These are phyloP conservation scores for Fraxinus latifolia DNA, from an alignment of 305 asterid genomes.

Conservation along the genomic window DNA sequence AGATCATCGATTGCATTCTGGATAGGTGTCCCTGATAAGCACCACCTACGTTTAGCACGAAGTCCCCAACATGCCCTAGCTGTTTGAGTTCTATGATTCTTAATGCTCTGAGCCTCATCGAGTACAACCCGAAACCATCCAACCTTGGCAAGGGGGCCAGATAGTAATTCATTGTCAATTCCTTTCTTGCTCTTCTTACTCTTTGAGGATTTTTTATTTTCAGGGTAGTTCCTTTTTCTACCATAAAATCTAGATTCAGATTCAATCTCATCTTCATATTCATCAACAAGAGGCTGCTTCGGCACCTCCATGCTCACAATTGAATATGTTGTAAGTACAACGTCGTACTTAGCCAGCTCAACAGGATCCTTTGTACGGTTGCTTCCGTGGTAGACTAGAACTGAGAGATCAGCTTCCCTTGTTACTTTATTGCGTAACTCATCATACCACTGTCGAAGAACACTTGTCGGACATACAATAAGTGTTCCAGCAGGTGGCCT, in stretches of 20 bases:
- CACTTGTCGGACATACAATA: conserved; percentile 97
- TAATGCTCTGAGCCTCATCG: conserved; percentile 98
- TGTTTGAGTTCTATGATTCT: conserved; percentile 87
- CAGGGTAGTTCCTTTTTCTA: conserved; percentile 63
- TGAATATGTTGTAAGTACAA: conserved; percentile 91
- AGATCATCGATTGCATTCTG: conserved; percentile 95
- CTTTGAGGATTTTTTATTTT: conserved; percentile 45
- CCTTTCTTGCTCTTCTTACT: conserved; percentile 68
- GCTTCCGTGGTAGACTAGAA: conserved; percentile 83
- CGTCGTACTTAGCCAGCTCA: conserved; percentile 88
- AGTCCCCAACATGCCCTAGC: conserved; percentile 99
- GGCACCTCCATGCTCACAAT: conserved; percentile 99
- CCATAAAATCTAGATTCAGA: conserved; percentile 37
- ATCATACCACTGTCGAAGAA: conserved; percentile 96
- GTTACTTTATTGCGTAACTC: conserved; percentile 89
- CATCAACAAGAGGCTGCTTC: conserved; percentile 81
- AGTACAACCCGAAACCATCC: conserved; percentile 96
- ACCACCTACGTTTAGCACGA: conserved; percentile 98
- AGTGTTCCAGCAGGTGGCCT: conserved; percentile 97
- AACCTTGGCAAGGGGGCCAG: conserved; percentile 92
- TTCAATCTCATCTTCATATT: conserved; percentile 59
- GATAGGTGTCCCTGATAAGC: conserved; percentile 97
- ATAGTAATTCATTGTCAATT: conserved; percentile 44
- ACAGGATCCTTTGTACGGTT: conserved; percentile 81
- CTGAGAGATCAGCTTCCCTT: conserved; percentile 74